A percentile compares a stretch with the other conserved stretches of the same genome.
These are phyloP conservation scores for Xerocomellus chrysenteron DNA, from an alignment of 768 basidiomycete genomes.

Conservation along the genomic window DNA sequence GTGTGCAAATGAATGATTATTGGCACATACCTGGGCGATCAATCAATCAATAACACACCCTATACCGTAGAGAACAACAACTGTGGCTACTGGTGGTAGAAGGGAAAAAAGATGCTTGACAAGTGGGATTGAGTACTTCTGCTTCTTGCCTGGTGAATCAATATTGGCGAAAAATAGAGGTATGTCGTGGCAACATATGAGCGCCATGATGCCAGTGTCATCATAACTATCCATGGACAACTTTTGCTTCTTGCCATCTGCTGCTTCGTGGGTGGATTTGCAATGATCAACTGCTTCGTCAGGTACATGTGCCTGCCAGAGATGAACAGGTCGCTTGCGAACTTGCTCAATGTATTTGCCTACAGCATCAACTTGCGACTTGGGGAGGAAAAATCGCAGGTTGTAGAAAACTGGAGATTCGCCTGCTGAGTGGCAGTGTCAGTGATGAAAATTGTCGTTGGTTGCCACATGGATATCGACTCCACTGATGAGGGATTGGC, in stretches of 20 bases:
- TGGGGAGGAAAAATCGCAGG: not conserved
- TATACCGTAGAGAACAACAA: constrained; percentile 33
- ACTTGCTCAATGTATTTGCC: not conserved
- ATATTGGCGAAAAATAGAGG: not conserved
- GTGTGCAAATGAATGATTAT: too few relatives aligned
- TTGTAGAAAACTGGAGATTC: not conserved
- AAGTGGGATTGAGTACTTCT: constrained; percentile 6
- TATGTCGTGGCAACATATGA: not conserved
- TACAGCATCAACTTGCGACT: not conserved
- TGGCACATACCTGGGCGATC: not conserved
- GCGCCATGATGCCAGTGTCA: not conserved
- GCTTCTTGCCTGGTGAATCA: constrained; percentile 12
- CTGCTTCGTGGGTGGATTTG: not conserved
- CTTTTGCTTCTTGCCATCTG: not conserved
- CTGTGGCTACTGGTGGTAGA: constrained; percentile 34
- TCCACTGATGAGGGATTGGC: too few relatives aligned
- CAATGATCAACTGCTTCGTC: not conserved
- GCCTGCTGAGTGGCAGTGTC: not conserved
- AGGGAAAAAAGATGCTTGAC: constrained; percentile 30
- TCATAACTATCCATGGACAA: not conserved
- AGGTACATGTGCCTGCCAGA: not conserved
- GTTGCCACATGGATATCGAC: too few relatives aligned
- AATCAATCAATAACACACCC: constrained; percentile 17
- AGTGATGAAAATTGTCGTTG: too few relatives aligned
- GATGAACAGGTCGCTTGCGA: not conserved